These are phyloP conservation scores for Boletales sp. DNA, from an alignment of 768 basidiomycete species.

Conservation along the genomic window DNA sequence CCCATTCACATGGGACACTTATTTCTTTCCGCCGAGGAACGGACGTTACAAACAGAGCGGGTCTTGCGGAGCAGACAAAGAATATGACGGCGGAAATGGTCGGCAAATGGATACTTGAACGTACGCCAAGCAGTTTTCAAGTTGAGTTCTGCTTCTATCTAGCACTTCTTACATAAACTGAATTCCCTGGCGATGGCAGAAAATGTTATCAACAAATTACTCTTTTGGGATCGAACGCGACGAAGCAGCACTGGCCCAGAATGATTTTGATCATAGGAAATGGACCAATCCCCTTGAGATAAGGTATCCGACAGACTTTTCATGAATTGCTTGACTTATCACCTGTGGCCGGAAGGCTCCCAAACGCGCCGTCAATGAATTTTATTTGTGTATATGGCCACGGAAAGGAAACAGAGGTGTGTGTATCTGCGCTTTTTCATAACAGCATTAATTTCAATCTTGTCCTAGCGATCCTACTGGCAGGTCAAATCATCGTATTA, in stretches of 20 bases:
- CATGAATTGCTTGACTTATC: neutral
- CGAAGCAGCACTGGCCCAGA: constrained; percentile 55
- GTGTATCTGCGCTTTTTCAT: constrained; percentile 13
- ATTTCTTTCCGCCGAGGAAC: constrained; percentile 65
- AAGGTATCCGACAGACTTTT: constrained; percentile 38
- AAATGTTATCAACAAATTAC: constrained; percentile 83
- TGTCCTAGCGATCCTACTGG: constrained; percentile 78
- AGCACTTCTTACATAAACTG: neutral
- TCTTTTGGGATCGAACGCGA: constrained; percentile 86
- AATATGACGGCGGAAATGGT: constrained; percentile 83
- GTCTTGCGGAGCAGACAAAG: constrained; percentile 19
- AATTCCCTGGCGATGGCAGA: constrained; percentile 29
- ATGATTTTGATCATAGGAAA: constrained; percentile 72
- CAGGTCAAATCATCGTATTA: constrained; percentile 26
- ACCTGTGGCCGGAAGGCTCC: constrained; percentile 49
- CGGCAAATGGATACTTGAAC: constrained; percentile 73
- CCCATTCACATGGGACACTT: constrained; percentile 75
- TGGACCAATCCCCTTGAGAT: constrained; percentile 93
- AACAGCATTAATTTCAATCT: neutral
- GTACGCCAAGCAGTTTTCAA: constrained; percentile 82
- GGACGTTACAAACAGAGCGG: neutral
- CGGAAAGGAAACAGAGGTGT: constrained; percentile 91
- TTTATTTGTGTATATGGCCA: constrained; percentile 93
- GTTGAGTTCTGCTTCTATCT: constrained; percentile 31
- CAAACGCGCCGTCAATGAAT: constrained; percentile 87